These are phyloP conservation scores for Botrytis byssoidea DNA, from an alignment of 2,329 filamentous ascomycete species.

Conservation along the genomic window DNA sequence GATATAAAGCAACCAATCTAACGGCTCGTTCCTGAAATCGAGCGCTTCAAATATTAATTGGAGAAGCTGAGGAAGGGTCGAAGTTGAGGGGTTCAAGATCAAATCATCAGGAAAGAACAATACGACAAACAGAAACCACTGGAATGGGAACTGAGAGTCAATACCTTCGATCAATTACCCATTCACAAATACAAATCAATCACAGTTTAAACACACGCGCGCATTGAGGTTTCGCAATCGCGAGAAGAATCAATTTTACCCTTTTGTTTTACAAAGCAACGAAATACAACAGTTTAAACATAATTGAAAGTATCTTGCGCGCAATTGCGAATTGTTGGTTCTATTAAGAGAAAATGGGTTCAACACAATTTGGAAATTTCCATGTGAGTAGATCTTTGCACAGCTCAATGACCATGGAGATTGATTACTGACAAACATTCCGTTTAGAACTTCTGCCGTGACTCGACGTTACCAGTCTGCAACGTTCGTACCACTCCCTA, in stretches of 20 bases:
- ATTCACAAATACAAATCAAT: neutral
- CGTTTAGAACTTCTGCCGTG: slow-evolving; percentile 73
- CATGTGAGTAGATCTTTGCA: slow-evolving; percentile 42
- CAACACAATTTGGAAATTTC: slow-evolving; percentile 56
- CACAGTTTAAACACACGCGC: slow-evolving; percentile 11
- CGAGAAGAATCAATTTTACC: slow-evolving; percentile 16
- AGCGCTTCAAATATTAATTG: neutral
- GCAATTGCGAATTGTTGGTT: slow-evolving; percentile 12
- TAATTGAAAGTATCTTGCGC: slow-evolving; percentile 4
- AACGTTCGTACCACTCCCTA: slow-evolving; percentile 60
- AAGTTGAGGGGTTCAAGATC: neutral
- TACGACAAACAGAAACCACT: neutral
- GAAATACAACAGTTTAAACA: slow-evolving; percentile 10
- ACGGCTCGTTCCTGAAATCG: slow-evolving; percentile 14
- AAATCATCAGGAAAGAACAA: slow-evolving; percentile 10
- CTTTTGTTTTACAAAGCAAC: slow-evolving; percentile 11
- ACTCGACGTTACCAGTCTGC: slow-evolving; percentile 79
- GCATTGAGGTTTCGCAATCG: slow-evolving; percentile 17
- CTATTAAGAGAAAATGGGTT: slow-evolving; percentile 29
- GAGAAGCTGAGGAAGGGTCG: slow-evolving; percentile 8
- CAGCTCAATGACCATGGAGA: slow-evolving; percentile 19
- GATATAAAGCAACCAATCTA: slow-evolving; percentile 7
- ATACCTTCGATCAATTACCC: neutral
- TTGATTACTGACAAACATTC: slow-evolving; percentile 25
- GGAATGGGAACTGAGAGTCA: neutral